Evolutionary conservation across 176 grass and related monocot genomes (phyloP).

Genomic region (Paspalum notatum): DNA sequence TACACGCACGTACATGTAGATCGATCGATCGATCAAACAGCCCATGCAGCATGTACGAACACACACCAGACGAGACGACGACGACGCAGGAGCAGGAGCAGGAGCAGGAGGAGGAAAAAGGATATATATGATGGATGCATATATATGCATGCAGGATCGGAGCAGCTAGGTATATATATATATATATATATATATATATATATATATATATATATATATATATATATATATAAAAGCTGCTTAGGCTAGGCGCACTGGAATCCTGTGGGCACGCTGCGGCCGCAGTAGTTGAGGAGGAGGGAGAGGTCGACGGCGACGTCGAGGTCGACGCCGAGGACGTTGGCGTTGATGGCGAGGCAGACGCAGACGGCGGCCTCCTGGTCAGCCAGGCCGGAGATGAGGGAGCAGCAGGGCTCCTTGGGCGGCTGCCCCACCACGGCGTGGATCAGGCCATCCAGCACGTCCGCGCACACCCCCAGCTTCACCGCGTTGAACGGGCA

Average conservation of each 20-base stretch:
- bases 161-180: no score
- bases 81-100: no score
- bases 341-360: constrained; percentile 73
- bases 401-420: constrained; percentile 63
- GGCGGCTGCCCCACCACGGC: constrained; percentile 45
- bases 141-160: no score
- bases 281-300: constrained; percentile 75
- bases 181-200: no score
- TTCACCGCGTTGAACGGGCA: constrained; percentile 73
- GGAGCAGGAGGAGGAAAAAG: no score
- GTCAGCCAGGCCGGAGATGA: constrained; percentile 57
- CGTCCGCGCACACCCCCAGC: constrained; percentile 66
- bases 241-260: constrained; percentile 60
- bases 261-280: constrained; percentile 48
- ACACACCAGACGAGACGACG: no score
- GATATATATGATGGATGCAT: no score
- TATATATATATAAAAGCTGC: no score
- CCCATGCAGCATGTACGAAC: no score
- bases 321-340: constrained; percentile 64
- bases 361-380: constrained; percentile 66
- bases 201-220: no score
- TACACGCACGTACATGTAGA: no score
- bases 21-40: no score
- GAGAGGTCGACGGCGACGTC: constrained; percentile 60
- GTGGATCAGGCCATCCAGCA: constrained; percentile 61